Evolutionary conservation across 805 yeast genomes (phyloP), one percentile per base, ranked within the genome.

Genomic region (Cyberlindnera xishuangbannaensis): DNA sequence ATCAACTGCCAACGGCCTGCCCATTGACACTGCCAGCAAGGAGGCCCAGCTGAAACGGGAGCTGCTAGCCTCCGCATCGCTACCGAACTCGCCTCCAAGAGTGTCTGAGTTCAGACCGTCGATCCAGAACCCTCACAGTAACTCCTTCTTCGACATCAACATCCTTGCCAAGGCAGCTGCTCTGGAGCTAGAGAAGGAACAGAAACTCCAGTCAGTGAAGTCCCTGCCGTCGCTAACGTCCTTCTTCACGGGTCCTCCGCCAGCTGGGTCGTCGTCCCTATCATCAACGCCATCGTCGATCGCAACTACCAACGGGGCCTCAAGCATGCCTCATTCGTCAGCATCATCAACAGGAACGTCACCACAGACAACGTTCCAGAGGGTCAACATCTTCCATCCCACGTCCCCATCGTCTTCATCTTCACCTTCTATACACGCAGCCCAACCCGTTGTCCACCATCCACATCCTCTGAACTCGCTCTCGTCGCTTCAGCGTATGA

Each of bases 401-500:
- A 34, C 41, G 14, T 47, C 41, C 12, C 34, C 43, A 13, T 47
- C 49, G 7, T 31, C 43, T 8, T 19, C 44, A 12, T 39, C 51
- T 12, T 39, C 50, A 2, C 44, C 53, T 27, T 40, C 48, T 9
- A 24, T 39, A 4, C 41, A 36, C 28, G 38, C 48, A 3, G n/a
- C n/a, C n/a, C n/a, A n/a, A n/a, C n/a, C n/a, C n/a, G 50, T 51
- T 22, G 22, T 43, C 15, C 44, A 37, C 18, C 52, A 48, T 28
- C 55, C 51, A 28, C 55, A 48, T 16, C 53, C 62, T 18, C 40
- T 64, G 14, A 62, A 55, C 40, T 65, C 69, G 1, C 45, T 70
- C 15, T 61, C 73, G 0, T 68, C 82, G 4, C 53, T 78, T 34
- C 83, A 77, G 50, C 64, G 78, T 49, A 73, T 77, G 79, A 77